phyloP scores from a whole-genome alignment of 495 filamentous ascomycete genomes.

The Letharia lupina region DNA sequence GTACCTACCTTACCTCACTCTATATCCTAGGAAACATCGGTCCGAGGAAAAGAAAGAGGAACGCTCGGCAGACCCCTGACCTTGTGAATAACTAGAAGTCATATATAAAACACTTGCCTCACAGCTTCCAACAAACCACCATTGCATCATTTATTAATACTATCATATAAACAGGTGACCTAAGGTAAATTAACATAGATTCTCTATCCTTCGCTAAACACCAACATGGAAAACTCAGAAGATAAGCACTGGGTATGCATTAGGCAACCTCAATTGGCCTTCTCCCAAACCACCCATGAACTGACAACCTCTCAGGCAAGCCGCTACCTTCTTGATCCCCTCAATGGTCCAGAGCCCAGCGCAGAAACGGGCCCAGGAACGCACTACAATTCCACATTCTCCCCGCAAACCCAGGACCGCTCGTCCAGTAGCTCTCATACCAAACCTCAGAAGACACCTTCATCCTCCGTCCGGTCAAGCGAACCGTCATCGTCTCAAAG shows the following conservation, averaged over 20 bases:
- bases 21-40: too few relatives aligned
- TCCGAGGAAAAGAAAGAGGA: too few relatives aligned
- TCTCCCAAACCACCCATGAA: neutral
- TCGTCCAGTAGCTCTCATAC: conserved; percentile 19
- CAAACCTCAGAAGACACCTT: conserved; percentile 16
- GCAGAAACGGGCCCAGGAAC: conserved; percentile 45
- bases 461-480: conserved; percentile 15
- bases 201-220: neutral
- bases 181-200: neutral
- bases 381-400: conserved; percentile 35
- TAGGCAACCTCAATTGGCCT: neutral
- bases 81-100: too few relatives aligned
- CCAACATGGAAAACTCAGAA: conserved; percentile 29
- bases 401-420: conserved; percentile 13
- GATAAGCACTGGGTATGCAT: conserved; percentile 35
- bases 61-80: too few relatives aligned
- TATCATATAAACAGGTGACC: neutral
- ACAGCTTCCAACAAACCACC: too few relatives aligned
- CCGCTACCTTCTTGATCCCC: conserved; percentile 50
- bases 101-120: too few relatives aligned
- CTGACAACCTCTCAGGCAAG: conserved; percentile 29
- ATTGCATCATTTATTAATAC: too few relatives aligned
- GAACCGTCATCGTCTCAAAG: conserved; percentile 2
- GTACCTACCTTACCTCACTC: too few relatives aligned
- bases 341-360: conserved; percentile 45